Percentiles rank a stretch among this genome's conserved stretches.
Conservation (phyloP, 371 early-diverging fungal genomes). For the Dinochytrium kinnereticum region DNA sequence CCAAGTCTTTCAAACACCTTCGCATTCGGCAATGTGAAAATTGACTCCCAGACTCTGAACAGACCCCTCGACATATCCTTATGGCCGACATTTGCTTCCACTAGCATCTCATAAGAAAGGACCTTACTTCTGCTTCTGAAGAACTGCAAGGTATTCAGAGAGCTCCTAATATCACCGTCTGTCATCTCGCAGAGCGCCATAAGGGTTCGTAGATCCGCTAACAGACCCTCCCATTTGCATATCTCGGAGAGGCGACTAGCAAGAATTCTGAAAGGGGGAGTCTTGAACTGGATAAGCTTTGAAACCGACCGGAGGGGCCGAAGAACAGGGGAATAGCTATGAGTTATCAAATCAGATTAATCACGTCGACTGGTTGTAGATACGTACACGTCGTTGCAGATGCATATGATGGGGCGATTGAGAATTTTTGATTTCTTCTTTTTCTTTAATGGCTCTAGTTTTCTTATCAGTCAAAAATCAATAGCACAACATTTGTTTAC, state of each 20-base stretch:
- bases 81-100: slow-evolving; percentile 64
- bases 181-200: slow-evolving; percentile 75
- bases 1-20: slow-evolving; percentile 21
- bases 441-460: slow-evolving; percentile 29
- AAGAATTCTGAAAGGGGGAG: slow-evolving; percentile 69
- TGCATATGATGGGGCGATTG: slow-evolving; percentile 94
- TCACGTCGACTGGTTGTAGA: too few relatives aligned
- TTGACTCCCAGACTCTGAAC: slow-evolving; percentile 78
- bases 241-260: slow-evolving; percentile 80
- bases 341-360: background rate
- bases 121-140: slow-evolving; percentile 29
- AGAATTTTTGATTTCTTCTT: slow-evolving; percentile 52
- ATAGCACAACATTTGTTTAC: slow-evolving; percentile 7
- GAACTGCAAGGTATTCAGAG: slow-evolving; percentile 89
- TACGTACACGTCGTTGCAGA: slow-evolving; percentile 93
- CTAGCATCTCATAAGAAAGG: slow-evolving; percentile 66
- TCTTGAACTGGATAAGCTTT: slow-evolving; percentile 69
- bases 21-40: slow-evolving; percentile 58
- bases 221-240: slow-evolving; percentile 78
- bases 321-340: slow-evolving; percentile 81
- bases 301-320: slow-evolving; percentile 83
- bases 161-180: slow-evolving; percentile 86
- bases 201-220: slow-evolving; percentile 76
- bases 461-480: background rate
- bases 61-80: slow-evolving; percentile 83